phyloP scores from a whole-genome alignment of 139 green algal genomes.

The Coccomyxa sp. region DNA sequence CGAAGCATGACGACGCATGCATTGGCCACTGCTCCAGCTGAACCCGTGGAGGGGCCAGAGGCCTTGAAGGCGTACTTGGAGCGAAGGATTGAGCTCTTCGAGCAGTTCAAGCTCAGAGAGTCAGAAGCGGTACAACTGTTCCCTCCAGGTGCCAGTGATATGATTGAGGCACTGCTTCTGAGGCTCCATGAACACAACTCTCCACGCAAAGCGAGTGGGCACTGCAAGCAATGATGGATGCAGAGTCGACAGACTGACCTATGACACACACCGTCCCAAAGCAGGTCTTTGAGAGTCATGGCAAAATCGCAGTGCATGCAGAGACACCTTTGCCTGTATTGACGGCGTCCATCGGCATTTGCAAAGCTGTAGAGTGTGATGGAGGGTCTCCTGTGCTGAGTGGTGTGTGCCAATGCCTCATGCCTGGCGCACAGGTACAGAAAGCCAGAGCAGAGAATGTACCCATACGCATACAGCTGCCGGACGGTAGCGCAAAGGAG shows the following conservation, averaged over 20 bases:
- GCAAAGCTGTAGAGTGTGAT: neutral
- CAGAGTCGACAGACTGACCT: too few relatives aligned
- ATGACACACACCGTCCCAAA: neutral
- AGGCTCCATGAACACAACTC: too few relatives aligned
- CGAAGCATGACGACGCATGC: neutral
- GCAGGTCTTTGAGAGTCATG: neutral
- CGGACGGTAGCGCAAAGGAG: slow-evolving; percentile 61
- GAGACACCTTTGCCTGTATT: neutral
- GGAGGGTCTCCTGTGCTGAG: neutral
- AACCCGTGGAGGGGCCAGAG: slow-evolving; percentile 25
- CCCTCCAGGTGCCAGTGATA: neutral
- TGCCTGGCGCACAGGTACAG: neutral
- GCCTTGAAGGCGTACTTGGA: slow-evolving; percentile 75
- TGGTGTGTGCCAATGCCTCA: too few relatives aligned
- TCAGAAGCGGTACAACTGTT: slow-evolving; percentile 26
- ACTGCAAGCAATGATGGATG: too few relatives aligned
- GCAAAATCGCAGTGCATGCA: neutral
- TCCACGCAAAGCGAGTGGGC: too few relatives aligned
- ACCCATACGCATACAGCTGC: slow-evolving; percentile 80
- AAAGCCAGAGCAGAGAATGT: slow-evolving; percentile 45
- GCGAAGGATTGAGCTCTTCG: slow-evolving; percentile 86
- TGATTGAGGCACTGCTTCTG: too few relatives aligned
- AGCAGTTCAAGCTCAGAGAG: slow-evolving; percentile 55
- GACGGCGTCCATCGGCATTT: neutral
- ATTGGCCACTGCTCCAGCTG: neutral